Conservation (phyloP, 2,329 filamentous ascomycete genomes). For the Chlorencoelia australis region DNA sequence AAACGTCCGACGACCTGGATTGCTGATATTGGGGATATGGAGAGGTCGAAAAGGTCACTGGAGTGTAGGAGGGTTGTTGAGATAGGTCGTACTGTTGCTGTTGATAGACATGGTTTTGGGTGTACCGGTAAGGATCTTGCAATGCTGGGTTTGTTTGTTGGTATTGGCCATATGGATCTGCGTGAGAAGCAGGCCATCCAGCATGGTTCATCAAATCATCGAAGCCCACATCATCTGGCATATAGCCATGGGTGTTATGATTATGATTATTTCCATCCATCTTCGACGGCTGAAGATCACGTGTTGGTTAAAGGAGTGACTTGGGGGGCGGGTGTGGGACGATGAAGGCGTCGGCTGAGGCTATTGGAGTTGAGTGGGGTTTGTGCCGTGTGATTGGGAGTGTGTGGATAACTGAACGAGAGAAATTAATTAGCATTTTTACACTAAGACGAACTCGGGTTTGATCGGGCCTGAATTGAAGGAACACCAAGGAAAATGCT, state of each 20-base stretch:
- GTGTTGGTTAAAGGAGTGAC: background rate
- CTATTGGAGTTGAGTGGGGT: no score
- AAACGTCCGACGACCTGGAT: conserved; percentile 19
- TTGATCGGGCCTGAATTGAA: no score
- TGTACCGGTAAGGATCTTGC: no score
- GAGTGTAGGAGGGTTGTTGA: conserved; percentile 19
- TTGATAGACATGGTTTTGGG: conserved; percentile 15
- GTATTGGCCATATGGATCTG: conserved; percentile 19
- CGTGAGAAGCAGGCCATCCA: conserved; percentile 18
- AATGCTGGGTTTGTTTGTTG: conserved; percentile 13
- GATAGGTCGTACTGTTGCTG: conserved; percentile 17
- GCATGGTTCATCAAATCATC: conserved; percentile 22
- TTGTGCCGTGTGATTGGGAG: no score
- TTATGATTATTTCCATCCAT: conserved; percentile 24
- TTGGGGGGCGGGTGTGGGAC: no score
- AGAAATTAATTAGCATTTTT: conserved; percentile 1
- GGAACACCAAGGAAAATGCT: no score
- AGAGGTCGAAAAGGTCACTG: conserved; percentile 15
- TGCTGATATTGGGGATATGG: conserved; percentile 24
- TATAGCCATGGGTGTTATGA: conserved; percentile 20
- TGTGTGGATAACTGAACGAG: conserved; percentile 5
- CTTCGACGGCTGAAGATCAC: background rate
- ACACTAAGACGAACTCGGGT: no score
- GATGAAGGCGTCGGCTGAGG: no score
- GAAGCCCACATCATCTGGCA: conserved; percentile 19